A percentile compares a stretch with the other conserved stretches of the same genome.
phyloP scores from a whole-genome alignment of 2,329 filamentous ascomycete species.

The Pestalotiopsis sp. region DNA sequence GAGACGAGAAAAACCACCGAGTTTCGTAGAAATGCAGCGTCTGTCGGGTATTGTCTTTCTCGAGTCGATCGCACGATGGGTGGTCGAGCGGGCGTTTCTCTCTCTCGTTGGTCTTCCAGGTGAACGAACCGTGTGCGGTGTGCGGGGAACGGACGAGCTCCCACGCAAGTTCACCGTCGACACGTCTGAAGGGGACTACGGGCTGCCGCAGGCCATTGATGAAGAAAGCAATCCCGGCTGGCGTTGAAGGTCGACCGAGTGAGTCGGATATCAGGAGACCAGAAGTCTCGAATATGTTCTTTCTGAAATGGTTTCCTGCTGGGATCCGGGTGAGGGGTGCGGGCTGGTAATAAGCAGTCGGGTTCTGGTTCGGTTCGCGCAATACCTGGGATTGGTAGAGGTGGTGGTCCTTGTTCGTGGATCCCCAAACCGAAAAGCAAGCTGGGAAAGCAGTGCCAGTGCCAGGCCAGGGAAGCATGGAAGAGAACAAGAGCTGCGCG shows the following conservation, averaged over 20 bases:
- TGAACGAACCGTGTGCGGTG: constrained; percentile 42
- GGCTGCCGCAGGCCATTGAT: constrained; percentile 61
- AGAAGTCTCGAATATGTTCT: not conserved
- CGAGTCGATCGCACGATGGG: not conserved
- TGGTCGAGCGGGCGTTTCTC: not conserved
- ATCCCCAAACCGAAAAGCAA: not conserved
- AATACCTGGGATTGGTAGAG: not conserved
- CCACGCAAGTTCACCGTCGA: constrained; percentile 61
- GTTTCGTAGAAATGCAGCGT: not conserved
- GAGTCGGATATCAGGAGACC: not conserved
- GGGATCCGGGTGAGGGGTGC: constrained; percentile 1
- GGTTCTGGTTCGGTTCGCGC: not conserved
- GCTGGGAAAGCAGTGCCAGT: not conserved
- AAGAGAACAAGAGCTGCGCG: not conserved
- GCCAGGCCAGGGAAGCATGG: not conserved
- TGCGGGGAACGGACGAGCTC: constrained; percentile 54
- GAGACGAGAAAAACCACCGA: not conserved
- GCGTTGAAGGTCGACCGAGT: not conserved
- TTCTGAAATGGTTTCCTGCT: not conserved
- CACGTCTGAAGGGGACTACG: constrained; percentile 45
- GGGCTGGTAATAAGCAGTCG: not conserved
- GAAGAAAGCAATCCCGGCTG: constrained; percentile 8
- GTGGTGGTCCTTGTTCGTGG: not conserved
- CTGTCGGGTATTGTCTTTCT: not conserved
- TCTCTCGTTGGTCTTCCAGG: constrained; percentile 9